phyloP scores from a whole-genome alignment of 1,139 yeast species.

The Yamadazyma mexicana region DNA sequence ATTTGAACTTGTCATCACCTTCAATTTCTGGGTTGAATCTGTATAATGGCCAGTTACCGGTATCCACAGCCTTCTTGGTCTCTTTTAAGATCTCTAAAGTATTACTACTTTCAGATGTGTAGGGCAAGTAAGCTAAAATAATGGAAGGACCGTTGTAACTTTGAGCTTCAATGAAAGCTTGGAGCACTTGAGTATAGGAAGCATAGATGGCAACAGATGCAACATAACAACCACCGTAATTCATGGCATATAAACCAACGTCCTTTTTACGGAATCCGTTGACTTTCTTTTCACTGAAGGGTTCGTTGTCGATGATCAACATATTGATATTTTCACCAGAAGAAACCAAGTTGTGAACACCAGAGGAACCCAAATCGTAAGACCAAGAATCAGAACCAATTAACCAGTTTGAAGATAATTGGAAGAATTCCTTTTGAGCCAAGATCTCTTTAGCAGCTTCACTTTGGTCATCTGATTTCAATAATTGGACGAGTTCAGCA shows the following conservation, averaged over 20 bases:
- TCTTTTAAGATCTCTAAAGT: conserved; percentile 78
- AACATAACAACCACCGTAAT: conserved; percentile 85
- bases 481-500: conserved; percentile 39
- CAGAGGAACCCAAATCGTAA: conserved; percentile 87
- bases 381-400: conserved; percentile 97
- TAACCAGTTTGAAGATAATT: conserved; percentile 67
- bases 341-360: conserved; percentile 81
- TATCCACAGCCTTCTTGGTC: conserved; percentile 86
- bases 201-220: conserved; percentile 95
- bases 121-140: conserved; percentile 87
- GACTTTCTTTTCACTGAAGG: conserved; percentile 50
- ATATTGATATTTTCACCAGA: conserved; percentile 79
- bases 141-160: conserved; percentile 87
- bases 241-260: conserved; percentile 93
- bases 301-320: conserved; percentile 89
- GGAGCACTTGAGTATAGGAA: conserved; percentile 88
- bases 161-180: conserved; percentile 87
- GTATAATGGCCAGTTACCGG: conserved; percentile 96
- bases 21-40: conserved; percentile 69
- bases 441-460: conserved; percentile 47
- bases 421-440: conserved; percentile 44
- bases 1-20: conserved; percentile 56
- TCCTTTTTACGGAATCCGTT: conserved; percentile 75
- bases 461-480: conserved; percentile 39
- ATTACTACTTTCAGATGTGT: conserved; percentile 61